Evolutionary conservation across 2,329 filamentous ascomycete genomes (phyloP).

Genomic region (Aspergillus pseudoglaucus): DNA sequence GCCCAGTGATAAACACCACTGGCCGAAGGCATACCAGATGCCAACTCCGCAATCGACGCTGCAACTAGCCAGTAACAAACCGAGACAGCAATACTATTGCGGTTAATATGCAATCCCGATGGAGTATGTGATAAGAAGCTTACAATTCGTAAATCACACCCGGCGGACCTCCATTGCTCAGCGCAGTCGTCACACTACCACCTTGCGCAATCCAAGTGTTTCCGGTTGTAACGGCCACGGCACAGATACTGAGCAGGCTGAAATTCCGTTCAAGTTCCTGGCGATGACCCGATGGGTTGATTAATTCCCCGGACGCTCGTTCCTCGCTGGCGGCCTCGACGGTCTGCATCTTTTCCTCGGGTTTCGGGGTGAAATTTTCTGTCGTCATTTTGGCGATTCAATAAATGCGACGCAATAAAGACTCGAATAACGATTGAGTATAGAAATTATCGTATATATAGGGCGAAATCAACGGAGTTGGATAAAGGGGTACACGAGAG

Average conservation of each 20-base stretch:
- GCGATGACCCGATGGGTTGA: conserved; percentile 59
- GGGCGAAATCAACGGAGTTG: too few species aligned
- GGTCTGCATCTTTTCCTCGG: conserved; percentile 1
- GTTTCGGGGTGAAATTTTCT: conserved; percentile 5
- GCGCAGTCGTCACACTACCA: conserved; percentile 52
- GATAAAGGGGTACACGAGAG: too few species aligned
- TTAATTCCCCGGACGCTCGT: conserved; percentile 30
- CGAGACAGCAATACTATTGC: conserved; percentile 35
- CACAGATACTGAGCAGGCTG: conserved; percentile 53
- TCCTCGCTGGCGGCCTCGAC: conserved; percentile 21
- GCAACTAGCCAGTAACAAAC: conserved; percentile 54
- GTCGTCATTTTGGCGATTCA: not conserved
- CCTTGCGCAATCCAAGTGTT: conserved; percentile 61
- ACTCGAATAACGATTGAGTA: not conserved
- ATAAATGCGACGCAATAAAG: not conserved
- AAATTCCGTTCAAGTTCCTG: conserved; percentile 61
- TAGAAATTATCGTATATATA: not conserved
- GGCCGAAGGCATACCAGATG: conserved; percentile 56
- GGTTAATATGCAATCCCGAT: conserved; percentile 9
- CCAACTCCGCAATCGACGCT: conserved; percentile 55
- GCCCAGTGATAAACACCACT: conserved; percentile 59
- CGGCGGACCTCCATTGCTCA: conserved; percentile 57
- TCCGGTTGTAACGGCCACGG: conserved; percentile 56
- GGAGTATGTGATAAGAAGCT: conserved; percentile 1
- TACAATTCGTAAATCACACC: conserved; percentile 58